Evolutionary conservation across 2,329 filamentous ascomycete species (phyloP), one percentile per base, ranked within the genome.

Genomic region (Thelonectria discophora): DNA sequence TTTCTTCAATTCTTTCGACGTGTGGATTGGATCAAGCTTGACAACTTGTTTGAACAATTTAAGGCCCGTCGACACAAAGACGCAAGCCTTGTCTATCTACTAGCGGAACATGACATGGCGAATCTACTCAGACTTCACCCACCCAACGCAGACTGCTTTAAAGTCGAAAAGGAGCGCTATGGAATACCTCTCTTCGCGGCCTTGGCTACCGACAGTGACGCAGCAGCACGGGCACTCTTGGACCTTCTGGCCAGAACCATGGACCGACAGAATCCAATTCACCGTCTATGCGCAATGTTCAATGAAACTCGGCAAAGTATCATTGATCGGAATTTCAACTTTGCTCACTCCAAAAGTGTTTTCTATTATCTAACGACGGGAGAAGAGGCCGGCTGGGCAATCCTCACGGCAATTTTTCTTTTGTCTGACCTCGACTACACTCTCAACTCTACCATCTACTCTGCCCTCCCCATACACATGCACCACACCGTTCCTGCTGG

Each of bases 101-200:
- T 70, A 1, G 66, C 68, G 0, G 63, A 70, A 1, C 32, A 30
- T 6, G 58, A 64, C 17, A 12, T 53, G 40, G 43, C 17, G 40
- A 15, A 49, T 43, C 0, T 21, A 12, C 17, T 45, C 53, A 0
- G 15, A 3, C 8, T 32, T 55, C 11, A 65, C 55, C 1, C 52
- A 11, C 50, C 0, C 2, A 24, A 7, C 0, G 2, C 0, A 10
- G 48, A 3, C 1, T 60, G 1, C 0, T n/a, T 55, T 11, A 0
- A 59, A 17, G 13, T n/a, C 0, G 7, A 13, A 1, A 15, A 13
- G 10, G 67, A 62, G 1, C 51, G 60, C 45, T 68, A 69, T 0
- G 9, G n/a, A 0, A 18, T 10, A 1, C 66, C 69, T 0, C 32
- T 71, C 0, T 58, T 65, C 40, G 66, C 65, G 2, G 69, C 69